Evolutionary conservation across 2,329 filamentous ascomycete species (phyloP).

Genomic region (Sporothrix humicola): DNA sequence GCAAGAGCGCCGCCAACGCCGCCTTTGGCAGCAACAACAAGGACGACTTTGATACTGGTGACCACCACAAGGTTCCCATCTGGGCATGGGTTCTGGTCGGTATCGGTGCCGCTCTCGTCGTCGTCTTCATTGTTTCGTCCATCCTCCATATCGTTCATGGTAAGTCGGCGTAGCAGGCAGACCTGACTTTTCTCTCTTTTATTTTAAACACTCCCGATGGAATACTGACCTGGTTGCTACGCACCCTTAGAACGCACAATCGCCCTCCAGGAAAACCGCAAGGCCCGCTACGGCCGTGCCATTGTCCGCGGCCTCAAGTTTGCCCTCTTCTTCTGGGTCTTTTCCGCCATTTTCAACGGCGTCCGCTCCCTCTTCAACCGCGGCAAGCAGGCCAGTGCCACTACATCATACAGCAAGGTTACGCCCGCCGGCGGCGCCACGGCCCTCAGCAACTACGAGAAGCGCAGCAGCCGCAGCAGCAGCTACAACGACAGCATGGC

Average conservation of each 20-base stretch:
- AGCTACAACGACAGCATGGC: constrained; percentile 16
- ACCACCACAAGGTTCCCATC: constrained; percentile 8
- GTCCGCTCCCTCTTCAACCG: not conserved
- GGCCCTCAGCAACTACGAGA: constrained; percentile 10
- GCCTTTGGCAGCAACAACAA: not conserved
- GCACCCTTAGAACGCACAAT: constrained; percentile 21
- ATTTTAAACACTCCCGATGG: not conserved
- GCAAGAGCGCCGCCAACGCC: not conserved
- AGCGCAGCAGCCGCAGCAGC: constrained; percentile 13
- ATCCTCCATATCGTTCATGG: not conserved
- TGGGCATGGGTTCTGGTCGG: constrained; percentile 33
- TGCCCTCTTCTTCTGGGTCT: constrained; percentile 31
- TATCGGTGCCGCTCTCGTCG: constrained; percentile 8
- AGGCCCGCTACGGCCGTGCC: constrained; percentile 1
- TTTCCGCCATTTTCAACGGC: constrained; percentile 23
- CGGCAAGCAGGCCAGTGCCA: not conserved
- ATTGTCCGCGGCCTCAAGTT: constrained; percentile 27
- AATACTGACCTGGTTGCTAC: not conserved
- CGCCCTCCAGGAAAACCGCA: constrained; percentile 24
- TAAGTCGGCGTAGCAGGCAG: not conserved
- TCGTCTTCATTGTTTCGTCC: constrained; percentile 1
- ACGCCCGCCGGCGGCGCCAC: not conserved
- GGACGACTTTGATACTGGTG: constrained; percentile 1
- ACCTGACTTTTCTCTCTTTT: not conserved
- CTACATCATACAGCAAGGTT: constrained; percentile 22